Evolutionary conservation across 169 alveolate genomes (phyloP).

Genomic region (Plasmodium knowlesi): DNA sequence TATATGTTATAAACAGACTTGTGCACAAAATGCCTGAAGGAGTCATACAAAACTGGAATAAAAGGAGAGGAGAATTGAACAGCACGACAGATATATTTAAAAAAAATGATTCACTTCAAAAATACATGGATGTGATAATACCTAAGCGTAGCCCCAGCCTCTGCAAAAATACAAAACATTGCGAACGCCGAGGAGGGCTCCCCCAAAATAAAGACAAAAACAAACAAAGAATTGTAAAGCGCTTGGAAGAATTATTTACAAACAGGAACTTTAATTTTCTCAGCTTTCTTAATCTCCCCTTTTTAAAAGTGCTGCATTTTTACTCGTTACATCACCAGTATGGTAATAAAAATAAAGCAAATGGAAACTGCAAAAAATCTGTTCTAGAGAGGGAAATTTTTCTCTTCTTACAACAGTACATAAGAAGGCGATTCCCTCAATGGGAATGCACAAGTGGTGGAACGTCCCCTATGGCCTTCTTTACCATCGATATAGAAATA

Average conservation of each 20-base stretch:
- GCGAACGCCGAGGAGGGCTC: background rate
- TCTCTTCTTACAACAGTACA: conserved; percentile 15
- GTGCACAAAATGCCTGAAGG: background rate
- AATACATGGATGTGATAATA: background rate
- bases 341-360: background rate
- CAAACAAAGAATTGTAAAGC: background rate
- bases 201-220: background rate
- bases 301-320: conserved; percentile 31
- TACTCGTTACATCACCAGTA: background rate
- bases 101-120: background rate
- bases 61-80: background rate
- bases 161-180: background rate
- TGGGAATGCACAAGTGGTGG: background rate
- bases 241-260: background rate
- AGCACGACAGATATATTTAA: background rate
- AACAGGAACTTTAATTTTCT: conserved; percentile 34
- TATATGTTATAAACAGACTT: conserved; percentile 33
- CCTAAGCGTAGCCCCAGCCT: background rate
- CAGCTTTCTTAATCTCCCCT: background rate
- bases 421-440: conserved; percentile 5
- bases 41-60: background rate
- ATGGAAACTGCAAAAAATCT: conserved; percentile 32
- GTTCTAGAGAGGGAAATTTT: conserved; percentile 52
- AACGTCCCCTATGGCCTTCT: background rate
- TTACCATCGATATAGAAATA: conserved; percentile 48